phyloP scores from a whole-genome alignment of 345 rosid species.

The Gossypium arboreum region DNA sequence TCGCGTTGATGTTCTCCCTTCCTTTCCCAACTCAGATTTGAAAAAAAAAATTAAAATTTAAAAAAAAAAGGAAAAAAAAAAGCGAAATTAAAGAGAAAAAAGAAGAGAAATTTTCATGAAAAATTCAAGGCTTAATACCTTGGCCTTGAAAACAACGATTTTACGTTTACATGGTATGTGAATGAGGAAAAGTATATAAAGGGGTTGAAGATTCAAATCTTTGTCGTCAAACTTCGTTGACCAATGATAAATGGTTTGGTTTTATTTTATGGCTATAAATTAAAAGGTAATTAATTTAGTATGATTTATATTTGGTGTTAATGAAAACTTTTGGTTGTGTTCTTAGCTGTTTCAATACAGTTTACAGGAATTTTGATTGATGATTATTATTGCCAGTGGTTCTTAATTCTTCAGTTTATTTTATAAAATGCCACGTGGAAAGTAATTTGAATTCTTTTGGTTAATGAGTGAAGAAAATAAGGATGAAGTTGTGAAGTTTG shows the following conservation, averaged over 20 bases:
- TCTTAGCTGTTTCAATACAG: not conserved
- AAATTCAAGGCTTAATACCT: not conserved
- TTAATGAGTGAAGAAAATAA: too few species aligned
- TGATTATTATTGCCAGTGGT: not conserved
- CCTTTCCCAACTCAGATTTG: not conserved
- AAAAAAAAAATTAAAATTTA: not conserved
- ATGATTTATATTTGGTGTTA: not conserved
- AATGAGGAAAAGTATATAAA: not conserved
- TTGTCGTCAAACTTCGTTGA: not conserved
- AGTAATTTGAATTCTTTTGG: not conserved
- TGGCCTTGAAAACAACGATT: constrained; percentile 10
- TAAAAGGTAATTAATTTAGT: not conserved
- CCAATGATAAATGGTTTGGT: not conserved
- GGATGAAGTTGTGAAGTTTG: too few species aligned
- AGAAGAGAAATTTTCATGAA: not conserved
- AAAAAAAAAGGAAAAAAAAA: too few species aligned
- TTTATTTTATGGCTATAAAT: not conserved
- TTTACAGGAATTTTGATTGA: not conserved
- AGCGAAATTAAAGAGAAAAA: too few species aligned
- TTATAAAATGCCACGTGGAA: not conserved
- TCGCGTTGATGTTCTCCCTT: not conserved
- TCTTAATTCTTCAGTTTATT: not conserved
- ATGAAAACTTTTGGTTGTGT: not conserved
- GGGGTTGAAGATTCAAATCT: not conserved
- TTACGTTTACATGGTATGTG: not conserved